Percentiles rank a stretch among this genome's conserved stretches.
Evolutionary conservation across 106 monocot genomes (phyloP).

Genomic region (Apostasia shenzhenica): DNA sequence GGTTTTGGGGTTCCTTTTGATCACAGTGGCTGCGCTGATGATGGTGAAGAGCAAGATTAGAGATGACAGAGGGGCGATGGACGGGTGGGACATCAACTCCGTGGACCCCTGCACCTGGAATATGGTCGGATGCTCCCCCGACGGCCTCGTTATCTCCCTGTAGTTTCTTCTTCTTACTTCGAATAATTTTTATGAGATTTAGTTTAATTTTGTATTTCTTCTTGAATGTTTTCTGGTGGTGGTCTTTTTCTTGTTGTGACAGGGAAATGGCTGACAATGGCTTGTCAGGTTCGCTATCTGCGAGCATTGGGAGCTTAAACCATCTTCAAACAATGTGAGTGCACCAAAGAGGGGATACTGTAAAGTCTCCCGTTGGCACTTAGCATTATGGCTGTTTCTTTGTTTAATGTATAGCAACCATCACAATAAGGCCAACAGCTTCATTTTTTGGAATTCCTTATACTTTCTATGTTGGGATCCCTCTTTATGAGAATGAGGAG

Average conservation of each 20-base stretch:
- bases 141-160: constrained; percentile 84
- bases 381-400: too few species aligned
- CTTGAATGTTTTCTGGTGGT: not conserved
- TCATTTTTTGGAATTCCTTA: too few species aligned
- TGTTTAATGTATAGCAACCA: too few species aligned
- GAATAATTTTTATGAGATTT: not conserved
- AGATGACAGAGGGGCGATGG: constrained; percentile 55
- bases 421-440: too few species aligned
- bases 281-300: constrained; percentile 58
- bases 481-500: too few species aligned
- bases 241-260: constrained; percentile 6
- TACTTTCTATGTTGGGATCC: too few species aligned
- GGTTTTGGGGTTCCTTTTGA: not conserved
- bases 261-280: constrained; percentile 92
- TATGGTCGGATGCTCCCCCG: constrained; percentile 86
- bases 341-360: not conserved
- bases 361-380: too few species aligned
- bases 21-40: constrained; percentile 88
- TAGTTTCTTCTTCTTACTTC: constrained; percentile 16
- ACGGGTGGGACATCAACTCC: constrained; percentile 94
- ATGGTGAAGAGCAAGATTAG: constrained; percentile 79
- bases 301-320: constrained; percentile 82
- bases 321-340: constrained; percentile 89
- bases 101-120: constrained; percentile 98
- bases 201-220: not conserved